Evolutionary conservation across 306 rosid species (phyloP).

Genomic region (Citrullus colocynthis): DNA sequence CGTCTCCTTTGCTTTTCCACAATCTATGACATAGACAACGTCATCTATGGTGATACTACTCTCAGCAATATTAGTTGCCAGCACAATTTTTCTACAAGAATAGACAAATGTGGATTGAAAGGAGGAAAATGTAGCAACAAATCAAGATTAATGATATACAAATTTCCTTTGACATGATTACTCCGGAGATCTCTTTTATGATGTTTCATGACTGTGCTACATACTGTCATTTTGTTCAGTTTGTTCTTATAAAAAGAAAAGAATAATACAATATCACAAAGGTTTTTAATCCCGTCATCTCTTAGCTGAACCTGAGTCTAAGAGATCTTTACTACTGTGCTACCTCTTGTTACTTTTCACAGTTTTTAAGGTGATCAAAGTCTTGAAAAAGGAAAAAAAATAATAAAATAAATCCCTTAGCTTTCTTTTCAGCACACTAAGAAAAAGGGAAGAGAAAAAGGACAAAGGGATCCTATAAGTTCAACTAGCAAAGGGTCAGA

Average conservation of each 20-base stretch:
- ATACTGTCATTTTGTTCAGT: not conserved
- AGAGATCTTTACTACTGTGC: not conserved
- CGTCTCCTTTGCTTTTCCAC: constrained; percentile 98
- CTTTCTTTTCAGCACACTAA: not conserved
- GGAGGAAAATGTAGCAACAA: constrained; percentile 12
- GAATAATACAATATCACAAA: not conserved
- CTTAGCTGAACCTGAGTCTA: not conserved
- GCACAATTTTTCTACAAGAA: constrained; percentile 75
- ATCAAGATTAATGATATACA: not conserved
- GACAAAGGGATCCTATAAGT: not conserved
- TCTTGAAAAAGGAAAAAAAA: not conserved
- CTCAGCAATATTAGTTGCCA: constrained; percentile 97
- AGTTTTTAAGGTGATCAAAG: not conserved
- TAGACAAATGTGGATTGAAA: constrained; percentile 13
- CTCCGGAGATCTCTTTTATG: not conserved
- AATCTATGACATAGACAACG: constrained; percentile 82
- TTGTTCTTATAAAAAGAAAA: not conserved
- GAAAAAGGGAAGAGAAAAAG: not conserved
- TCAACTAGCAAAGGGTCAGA: constrained; percentile 19
- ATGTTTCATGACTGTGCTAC: not conserved
- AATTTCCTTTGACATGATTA: not conserved
- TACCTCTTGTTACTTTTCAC: not conserved
- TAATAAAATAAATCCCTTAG: no score
- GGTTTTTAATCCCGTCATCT: not conserved
- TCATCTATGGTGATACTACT: constrained; percentile 98